phyloP scores from a whole-genome alignment of 345 rosid species.

The Brassica carinata region DNA sequence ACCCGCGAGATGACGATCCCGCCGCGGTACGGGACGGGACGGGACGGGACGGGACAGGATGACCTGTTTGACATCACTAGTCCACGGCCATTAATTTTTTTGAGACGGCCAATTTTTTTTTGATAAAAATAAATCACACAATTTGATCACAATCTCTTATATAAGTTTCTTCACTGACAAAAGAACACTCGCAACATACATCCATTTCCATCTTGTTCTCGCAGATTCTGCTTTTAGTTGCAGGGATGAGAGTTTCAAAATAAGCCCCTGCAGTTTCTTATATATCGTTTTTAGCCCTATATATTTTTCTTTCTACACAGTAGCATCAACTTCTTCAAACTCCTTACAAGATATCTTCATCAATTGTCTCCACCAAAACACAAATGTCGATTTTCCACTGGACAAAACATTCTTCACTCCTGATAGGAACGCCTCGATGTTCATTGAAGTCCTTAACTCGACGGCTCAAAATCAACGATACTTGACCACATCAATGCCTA shows the following conservation, averaged over 20 bases:
- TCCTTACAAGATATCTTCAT: conserved; percentile 41
- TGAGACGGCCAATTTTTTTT: too few relatives aligned
- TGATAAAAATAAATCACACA: neutral
- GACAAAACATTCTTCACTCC: conserved; percentile 39
- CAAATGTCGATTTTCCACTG: conserved; percentile 36
- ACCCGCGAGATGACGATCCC: too few relatives aligned
- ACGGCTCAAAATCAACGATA: conserved; percentile 52
- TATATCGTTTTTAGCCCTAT: neutral
- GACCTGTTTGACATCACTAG: too few relatives aligned
- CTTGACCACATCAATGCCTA: conserved; percentile 45
- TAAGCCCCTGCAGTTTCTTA: neutral
- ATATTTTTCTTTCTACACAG: neutral
- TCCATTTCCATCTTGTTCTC: neutral
- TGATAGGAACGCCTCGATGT: conserved; percentile 39
- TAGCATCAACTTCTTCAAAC: conserved; percentile 18
- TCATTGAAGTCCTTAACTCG: conserved; percentile 43
- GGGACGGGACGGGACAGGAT: too few relatives aligned
- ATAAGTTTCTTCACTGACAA: neutral
- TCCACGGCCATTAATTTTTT: too few relatives aligned
- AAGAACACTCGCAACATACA: neutral
- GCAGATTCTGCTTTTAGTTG: neutral
- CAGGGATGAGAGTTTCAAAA: neutral
- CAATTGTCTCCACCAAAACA: conserved; percentile 41
- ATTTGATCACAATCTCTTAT: neutral
- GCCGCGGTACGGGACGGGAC: too few relatives aligned